phyloP scores from a whole-genome alignment of 140 eudicot genomes.

The Stevia rebaudiana region DNA sequence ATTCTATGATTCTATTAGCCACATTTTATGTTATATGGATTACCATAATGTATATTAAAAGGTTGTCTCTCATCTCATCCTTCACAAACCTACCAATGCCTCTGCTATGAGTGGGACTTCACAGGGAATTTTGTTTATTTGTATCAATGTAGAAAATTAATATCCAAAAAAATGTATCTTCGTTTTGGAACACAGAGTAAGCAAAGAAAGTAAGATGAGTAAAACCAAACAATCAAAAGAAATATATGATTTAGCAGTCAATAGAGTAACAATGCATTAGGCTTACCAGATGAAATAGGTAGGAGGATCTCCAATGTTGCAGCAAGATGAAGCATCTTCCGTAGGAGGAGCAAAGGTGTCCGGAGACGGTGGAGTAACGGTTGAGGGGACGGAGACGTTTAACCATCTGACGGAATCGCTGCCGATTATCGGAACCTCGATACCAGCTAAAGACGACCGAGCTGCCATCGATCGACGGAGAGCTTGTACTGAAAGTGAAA shows the following conservation, averaged over 20 bases:
- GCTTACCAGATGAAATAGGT: conserved; percentile 63
- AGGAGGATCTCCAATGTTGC: conserved; percentile 61
- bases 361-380: conserved; percentile 15
- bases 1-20: too few species aligned
- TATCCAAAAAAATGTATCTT: not conserved
- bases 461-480: conserved; percentile 30
- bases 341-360: conserved; percentile 40
- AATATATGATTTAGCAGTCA: not conserved
- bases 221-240: not conserved
- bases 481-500: conserved; percentile 9
- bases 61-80: too few species aligned
- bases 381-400: conserved; percentile 52
- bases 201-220: not conserved
- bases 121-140: too few species aligned
- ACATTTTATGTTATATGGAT: too few species aligned
- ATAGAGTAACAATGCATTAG: not conserved
- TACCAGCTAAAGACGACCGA: conserved; percentile 49
- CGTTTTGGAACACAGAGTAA: not conserved
- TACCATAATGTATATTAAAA: too few species aligned
- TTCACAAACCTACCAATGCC: too few species aligned
- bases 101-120: too few species aligned
- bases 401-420: conserved; percentile 69
- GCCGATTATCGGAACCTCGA: conserved; percentile 77
- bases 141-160: not conserved
- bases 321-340: conserved; percentile 55